Percentiles rank a stretch among this genome's conserved stretches.
Evolutionary conservation across 495 filamentous ascomycete species (phyloP).

Genomic region (Penicillium cataractarum): DNA sequence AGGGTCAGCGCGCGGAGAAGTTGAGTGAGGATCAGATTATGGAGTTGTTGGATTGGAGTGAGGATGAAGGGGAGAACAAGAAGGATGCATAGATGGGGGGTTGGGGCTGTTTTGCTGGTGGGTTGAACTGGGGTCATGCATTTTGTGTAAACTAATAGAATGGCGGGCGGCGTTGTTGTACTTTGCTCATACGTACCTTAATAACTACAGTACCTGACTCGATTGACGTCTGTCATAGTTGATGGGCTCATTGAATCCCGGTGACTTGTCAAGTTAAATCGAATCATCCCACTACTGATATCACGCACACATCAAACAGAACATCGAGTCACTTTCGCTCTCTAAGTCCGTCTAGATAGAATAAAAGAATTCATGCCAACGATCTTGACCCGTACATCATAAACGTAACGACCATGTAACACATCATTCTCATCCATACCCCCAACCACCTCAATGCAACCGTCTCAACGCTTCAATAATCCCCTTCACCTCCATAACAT

Average conservation of each 20-base stretch:
- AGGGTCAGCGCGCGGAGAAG: constrained; percentile 49
- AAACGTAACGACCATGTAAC: not conserved
- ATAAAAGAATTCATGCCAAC: not conserved
- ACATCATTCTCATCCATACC: not conserved
- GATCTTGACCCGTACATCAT: not conserved
- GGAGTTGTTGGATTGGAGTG: constrained; percentile 67
- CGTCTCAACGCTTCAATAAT: constrained; percentile 74
- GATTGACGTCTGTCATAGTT: not conserved
- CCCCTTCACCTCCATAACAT: constrained; percentile 72
- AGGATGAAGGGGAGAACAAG: constrained; percentile 41
- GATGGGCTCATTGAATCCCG: not conserved
- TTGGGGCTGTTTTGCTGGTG: not conserved
- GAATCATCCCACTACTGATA: not conserved
- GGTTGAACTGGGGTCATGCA: not conserved
- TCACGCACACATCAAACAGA: not conserved
- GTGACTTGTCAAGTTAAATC: not conserved
- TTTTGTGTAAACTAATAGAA: not conserved
- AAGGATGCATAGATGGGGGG: constrained; percentile 10
- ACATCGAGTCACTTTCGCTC: not conserved
- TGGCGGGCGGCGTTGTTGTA: not conserved
- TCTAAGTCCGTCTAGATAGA: too few relatives aligned
- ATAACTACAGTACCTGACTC: not conserved
- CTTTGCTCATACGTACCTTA: constrained; percentile 10
- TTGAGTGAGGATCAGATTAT: constrained; percentile 60
- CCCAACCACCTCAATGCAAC: constrained; percentile 56